phyloP scores from a whole-genome alignment of 2,329 filamentous ascomycete genomes.

The Epichloe bromicola region DNA sequence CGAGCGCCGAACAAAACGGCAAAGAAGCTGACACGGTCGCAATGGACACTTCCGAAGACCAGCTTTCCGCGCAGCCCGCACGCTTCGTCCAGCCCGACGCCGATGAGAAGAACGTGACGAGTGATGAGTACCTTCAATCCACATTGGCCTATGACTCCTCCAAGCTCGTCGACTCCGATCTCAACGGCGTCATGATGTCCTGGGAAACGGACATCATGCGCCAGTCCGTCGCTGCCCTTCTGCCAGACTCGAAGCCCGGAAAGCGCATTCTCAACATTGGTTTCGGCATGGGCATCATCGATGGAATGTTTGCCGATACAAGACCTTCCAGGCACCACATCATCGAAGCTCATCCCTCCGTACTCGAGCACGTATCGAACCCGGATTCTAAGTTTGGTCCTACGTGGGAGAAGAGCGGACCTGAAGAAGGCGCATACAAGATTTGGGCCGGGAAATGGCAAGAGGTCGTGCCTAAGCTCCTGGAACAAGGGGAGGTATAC shows the following conservation, averaged over 20 bases:
- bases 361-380: constrained; percentile 49
- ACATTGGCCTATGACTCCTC: constrained; percentile 49
- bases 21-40: constrained; percentile 16
- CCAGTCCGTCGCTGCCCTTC: constrained; percentile 55
- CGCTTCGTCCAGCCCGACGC: constrained; percentile 22
- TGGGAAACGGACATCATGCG: constrained; percentile 86
- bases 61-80: constrained; percentile 8
- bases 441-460: constrained; percentile 66
- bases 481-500: constrained; percentile 57
- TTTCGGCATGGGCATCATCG: constrained; percentile 84
- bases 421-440: constrained; percentile 55
- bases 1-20: constrained; percentile 10
- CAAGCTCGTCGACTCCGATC: constrained; percentile 58
- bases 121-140: constrained; percentile 55
- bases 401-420: constrained; percentile 39
- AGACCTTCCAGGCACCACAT: constrained; percentile 64
- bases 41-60: constrained; percentile 14
- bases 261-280: constrained; percentile 73
- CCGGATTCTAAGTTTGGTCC: constrained; percentile 38
- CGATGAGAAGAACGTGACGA: constrained; percentile 40
- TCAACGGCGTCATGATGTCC: constrained; percentile 87
- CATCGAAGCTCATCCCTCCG: constrained; percentile 70
- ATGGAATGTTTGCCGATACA: constrained; percentile 59
- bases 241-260: constrained; percentile 32
- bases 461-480: constrained; percentile 56